Percentiles rank a stretch among this genome's conserved stretches.
Conservation (phyloP, 2,329 filamentous ascomycete genomes). For the Cladosporium sphaerospermum region DNA sequence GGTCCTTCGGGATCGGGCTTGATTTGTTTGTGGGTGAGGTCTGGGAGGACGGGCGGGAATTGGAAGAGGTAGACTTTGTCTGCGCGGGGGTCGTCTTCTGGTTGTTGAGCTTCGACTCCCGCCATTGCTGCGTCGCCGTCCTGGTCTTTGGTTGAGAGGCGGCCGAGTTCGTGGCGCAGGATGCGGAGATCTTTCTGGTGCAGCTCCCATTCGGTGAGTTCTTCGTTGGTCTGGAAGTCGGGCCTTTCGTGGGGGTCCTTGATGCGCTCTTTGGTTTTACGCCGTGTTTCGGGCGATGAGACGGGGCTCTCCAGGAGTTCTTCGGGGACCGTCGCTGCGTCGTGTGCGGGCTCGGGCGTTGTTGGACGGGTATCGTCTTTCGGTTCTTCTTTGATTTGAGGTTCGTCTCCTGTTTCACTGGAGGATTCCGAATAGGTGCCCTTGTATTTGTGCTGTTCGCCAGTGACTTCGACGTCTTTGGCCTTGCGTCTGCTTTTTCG, state of each 20-base stretch:
- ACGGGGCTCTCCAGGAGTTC: conserved; percentile 23
- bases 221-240: conserved; percentile 47
- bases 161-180: conserved; percentile 44
- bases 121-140: conserved; percentile 39
- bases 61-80: conserved; percentile 59
- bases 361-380: conserved; percentile 30
- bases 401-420: conserved; percentile 31
- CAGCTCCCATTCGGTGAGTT: conserved; percentile 45
- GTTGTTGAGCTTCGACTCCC: conserved; percentile 17
- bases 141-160: conserved; percentile 29
- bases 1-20: conserved; percentile 24
- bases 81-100: conserved; percentile 37
- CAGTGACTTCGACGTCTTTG: conserved; percentile 39
- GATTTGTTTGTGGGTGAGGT: conserved; percentile 39
- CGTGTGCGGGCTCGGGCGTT: conserved; percentile 16
- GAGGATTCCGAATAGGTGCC: conserved; percentile 40
- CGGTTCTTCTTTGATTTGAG: conserved; percentile 49
- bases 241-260: conserved; percentile 29
- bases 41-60: conserved; percentile 57
- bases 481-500: conserved; percentile 34
- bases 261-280: conserved; percentile 25
- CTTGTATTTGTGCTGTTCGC: conserved; percentile 37
- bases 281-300: conserved; percentile 29
- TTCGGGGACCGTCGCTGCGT: conserved; percentile 18
- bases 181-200: conserved; percentile 41